phyloP scores from a whole-genome alignment of 1,284 basidiomycete species.

The Ustilago trichophora region DNA sequence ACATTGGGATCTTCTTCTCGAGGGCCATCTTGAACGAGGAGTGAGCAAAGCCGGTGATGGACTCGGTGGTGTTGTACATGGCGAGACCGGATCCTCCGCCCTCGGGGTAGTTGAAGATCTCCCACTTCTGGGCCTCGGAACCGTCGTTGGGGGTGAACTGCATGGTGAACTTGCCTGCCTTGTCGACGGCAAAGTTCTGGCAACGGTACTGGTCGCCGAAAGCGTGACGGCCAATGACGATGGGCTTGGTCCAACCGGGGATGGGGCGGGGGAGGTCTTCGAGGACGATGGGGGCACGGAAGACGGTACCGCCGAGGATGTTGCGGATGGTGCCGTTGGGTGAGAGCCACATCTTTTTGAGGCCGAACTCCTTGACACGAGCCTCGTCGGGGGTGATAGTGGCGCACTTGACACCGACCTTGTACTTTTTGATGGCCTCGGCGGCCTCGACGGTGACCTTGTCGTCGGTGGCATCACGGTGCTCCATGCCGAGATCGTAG shows the following conservation, averaged over 20 bases:
- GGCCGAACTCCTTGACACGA: constrained; percentile 81
- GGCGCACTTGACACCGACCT: constrained; percentile 75
- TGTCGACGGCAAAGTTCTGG: constrained; percentile 63
- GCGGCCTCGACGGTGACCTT: constrained; percentile 92
- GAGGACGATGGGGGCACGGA: constrained; percentile 97
- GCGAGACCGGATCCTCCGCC: constrained; percentile 68
- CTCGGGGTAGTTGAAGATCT: constrained; percentile 62
- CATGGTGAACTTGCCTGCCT: constrained; percentile 63
- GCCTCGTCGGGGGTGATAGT: constrained; percentile 98
- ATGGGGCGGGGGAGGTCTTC: constrained; percentile 88
- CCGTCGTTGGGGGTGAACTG: constrained; percentile 56
- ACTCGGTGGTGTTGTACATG: constrained; percentile 70
- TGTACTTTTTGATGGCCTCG: constrained; percentile 73
- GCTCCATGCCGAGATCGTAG: constrained; percentile 92
- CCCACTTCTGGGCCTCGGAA: constrained; percentile 46
- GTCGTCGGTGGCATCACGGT: constrained; percentile 92
- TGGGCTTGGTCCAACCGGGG: constrained; percentile 91
- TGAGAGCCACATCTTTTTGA: constrained; percentile 84
- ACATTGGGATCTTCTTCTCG: constrained; percentile 87
- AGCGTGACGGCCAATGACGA: constrained; percentile 94
- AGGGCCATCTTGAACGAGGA: constrained; percentile 99
- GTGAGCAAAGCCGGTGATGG: constrained; percentile 93
- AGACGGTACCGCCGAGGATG: constrained; percentile 96
- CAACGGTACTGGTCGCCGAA: constrained; percentile 83
- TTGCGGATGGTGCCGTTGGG: constrained; percentile 75